These are phyloP conservation scores for Ilex paraguariensis DNA, from an alignment of 305 asterid genomes.

Conservation along the genomic window DNA sequence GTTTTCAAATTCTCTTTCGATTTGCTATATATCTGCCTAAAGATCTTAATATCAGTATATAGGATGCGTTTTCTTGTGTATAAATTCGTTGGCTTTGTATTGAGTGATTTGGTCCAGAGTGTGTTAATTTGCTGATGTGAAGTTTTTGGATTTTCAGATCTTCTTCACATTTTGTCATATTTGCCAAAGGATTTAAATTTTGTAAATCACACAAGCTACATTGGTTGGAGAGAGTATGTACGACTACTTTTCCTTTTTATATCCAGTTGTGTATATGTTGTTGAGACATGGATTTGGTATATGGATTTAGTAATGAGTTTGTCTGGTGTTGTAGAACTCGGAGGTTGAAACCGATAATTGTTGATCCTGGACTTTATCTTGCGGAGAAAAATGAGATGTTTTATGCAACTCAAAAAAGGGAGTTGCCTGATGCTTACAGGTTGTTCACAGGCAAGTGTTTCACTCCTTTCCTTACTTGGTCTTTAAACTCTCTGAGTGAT, in stretches of 20 bases:
- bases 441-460: slow-evolving; percentile 54
- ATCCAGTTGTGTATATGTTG: not conserved
- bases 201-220: slow-evolving; percentile 82
- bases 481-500: too few relatives aligned
- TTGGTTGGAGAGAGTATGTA: slow-evolving; percentile 96
- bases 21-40: too few relatives aligned
- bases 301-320: slow-evolving; percentile 7
- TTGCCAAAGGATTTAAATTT: slow-evolving; percentile 87
- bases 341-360: slow-evolving; percentile 78
- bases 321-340: slow-evolving; percentile 40
- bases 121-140: not conserved
- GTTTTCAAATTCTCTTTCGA: too few relatives aligned
- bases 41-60: too few relatives aligned
- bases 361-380: slow-evolving; percentile 81
- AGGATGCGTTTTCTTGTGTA: too few relatives aligned
- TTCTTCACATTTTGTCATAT: slow-evolving; percentile 83
- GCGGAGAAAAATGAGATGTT: slow-evolving; percentile 55
- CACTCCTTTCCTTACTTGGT: too few relatives aligned
- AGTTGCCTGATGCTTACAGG: slow-evolving; percentile 75
- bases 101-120: too few relatives aligned
- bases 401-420: slow-evolving; percentile 77
- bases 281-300: not conserved
- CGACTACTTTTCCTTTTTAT: slow-evolving; percentile 12
- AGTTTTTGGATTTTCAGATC: slow-evolving; percentile 55
- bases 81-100: too few relatives aligned